Conservation (phyloP, 106 monocot species). For the Chionographis japonica region DNA sequence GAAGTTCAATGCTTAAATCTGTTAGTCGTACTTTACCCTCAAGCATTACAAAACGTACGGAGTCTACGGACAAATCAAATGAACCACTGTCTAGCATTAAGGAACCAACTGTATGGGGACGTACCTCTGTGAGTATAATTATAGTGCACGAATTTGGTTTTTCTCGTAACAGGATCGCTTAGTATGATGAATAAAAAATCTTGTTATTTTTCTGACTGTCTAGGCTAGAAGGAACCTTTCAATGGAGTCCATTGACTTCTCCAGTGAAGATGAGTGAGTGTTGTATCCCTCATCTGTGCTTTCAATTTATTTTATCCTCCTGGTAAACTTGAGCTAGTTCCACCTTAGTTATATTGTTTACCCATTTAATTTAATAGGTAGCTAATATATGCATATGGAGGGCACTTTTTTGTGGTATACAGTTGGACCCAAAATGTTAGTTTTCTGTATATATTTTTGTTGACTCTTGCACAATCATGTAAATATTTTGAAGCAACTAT, state of each 20-base stretch:
- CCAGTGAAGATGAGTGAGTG: conserved; percentile 71
- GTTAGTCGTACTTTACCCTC: conserved; percentile 14
- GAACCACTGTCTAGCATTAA: conserved; percentile 18
- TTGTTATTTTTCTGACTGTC: conserved; percentile 5
- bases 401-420: too few relatives aligned
- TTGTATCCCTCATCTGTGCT: background rate
- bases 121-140: conserved; percentile 46
- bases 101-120: conserved; percentile 41
- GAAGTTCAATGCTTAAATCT: conserved; percentile 14
- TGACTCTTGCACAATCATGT: too few relatives aligned
- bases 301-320: too few relatives aligned
- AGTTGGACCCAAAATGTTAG: too few relatives aligned
- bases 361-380: too few relatives aligned
- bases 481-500: too few relatives aligned
- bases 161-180: background rate
- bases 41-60: conserved; percentile 9
- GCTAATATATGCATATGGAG: too few relatives aligned
- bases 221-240: conserved; percentile 75
- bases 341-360: too few relatives aligned
- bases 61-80: conserved; percentile 21
- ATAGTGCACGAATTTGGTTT: background rate
- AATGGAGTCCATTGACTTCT: conserved; percentile 50
- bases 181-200: background rate
- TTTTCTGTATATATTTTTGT: too few relatives aligned
- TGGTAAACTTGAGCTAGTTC: too few relatives aligned